A percentile compares a stretch with the other conserved stretches of the same genome.
Evolutionary conservation across 2,329 filamentous ascomycete genomes (phyloP).

Genomic region (Alternaria sp.): DNA sequence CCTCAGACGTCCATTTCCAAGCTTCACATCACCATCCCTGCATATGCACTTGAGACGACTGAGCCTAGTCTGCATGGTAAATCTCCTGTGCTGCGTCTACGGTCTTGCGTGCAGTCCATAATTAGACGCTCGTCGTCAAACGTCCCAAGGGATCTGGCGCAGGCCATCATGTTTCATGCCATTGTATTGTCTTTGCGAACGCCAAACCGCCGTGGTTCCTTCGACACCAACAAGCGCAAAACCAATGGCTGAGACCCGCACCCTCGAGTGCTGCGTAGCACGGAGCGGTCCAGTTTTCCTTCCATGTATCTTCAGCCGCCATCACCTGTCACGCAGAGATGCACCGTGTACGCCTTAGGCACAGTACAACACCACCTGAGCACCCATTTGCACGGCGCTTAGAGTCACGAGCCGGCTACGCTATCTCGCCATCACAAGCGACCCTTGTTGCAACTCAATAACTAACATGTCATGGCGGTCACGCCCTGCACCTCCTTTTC

Average conservation of each 20-base stretch:
- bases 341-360: constrained; percentile 4
- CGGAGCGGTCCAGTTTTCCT: background rate
- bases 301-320: background rate
- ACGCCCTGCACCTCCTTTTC: constrained; percentile 1
- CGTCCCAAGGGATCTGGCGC: constrained; percentile 21
- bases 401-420: background rate
- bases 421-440: background rate
- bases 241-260: background rate
- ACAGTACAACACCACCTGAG: constrained; percentile 4
- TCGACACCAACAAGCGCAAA: constrained; percentile 2
- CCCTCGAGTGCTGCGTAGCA: background rate
- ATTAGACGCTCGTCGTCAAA: constrained; percentile 33
- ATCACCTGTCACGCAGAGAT: background rate
- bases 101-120: constrained; percentile 14
- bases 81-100: constrained; percentile 10
- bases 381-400: constrained; percentile 4
- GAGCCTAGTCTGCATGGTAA: constrained; percentile 8
- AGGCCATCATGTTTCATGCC: constrained; percentile 2
- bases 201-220: constrained; percentile 7
- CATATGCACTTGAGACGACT: constrained; percentile 6
- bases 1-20: constrained; percentile 10
- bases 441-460: background rate
- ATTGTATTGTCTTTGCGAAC: background rate
- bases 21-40: constrained; percentile 8
- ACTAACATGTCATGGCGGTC: background rate